Conservation (phyloP, 371 early-diverging fungal species). For the Astathelohania contejeani region DNA sequence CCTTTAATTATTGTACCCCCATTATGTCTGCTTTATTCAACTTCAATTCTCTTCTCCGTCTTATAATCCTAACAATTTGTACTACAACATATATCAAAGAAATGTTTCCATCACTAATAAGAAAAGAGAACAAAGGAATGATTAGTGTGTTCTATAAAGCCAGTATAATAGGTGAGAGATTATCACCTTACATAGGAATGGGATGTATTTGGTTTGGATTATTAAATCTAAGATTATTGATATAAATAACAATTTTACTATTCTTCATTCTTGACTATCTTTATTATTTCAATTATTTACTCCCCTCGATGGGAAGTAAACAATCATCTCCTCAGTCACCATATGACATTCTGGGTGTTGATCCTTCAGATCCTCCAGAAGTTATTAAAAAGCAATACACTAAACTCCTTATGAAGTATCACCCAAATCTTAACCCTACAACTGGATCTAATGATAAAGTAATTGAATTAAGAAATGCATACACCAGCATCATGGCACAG, state of each 20-base stretch:
- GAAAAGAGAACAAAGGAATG: constrained; percentile 58
- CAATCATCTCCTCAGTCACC: background rate
- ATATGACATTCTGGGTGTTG: background rate
- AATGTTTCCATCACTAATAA: constrained; percentile 59
- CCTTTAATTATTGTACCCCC: background rate
- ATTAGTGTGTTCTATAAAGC: constrained; percentile 30
- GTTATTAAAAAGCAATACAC: background rate
- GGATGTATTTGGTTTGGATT: too few relatives aligned
- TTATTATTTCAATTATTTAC: too few relatives aligned
- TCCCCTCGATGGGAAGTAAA: background rate
- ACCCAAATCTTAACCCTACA: background rate
- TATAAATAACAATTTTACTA: too few relatives aligned
- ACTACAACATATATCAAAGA: constrained; percentile 61
- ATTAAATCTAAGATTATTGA: too few relatives aligned
- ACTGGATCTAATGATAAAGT: background rate
- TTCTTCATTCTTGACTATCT: too few relatives aligned
- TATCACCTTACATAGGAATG: constrained; percentile 59
- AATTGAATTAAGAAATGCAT: background rate
- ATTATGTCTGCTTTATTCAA: constrained; percentile 58
- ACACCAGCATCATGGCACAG: background rate
- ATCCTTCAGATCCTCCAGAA: background rate
- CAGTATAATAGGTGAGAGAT: constrained; percentile 57
- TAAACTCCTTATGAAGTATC: background rate
- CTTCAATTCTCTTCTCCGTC: constrained; percentile 60
- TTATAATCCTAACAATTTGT: constrained; percentile 59